These are phyloP conservation scores for Citrus trifoliata DNA, from an alignment of 345 rosid genomes.

Conservation along the genomic window DNA sequence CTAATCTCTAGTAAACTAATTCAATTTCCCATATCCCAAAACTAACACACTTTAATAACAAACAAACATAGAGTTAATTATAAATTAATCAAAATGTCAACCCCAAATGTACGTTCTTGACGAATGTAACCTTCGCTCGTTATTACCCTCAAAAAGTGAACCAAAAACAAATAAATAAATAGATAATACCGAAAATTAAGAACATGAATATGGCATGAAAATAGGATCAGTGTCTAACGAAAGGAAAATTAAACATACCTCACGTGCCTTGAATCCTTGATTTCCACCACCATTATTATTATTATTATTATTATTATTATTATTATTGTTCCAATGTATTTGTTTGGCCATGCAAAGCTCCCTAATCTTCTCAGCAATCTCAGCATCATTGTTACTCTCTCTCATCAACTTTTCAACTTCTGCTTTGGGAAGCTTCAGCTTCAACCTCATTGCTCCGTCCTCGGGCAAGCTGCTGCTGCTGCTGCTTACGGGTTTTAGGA, in stretches of 20 bases:
- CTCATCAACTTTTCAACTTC: conserved; percentile 65
- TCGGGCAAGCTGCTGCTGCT: background rate
- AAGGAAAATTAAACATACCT: conserved; percentile 30
- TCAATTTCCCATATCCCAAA: background rate
- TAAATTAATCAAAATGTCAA: background rate
- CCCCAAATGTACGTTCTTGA: background rate
- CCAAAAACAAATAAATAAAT: too few species aligned
- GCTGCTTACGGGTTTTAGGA: conserved; percentile 26
- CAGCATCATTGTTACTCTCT: conserved; percentile 55
- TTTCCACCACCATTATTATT: background rate
- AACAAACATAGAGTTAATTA: background rate
- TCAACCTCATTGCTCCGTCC: conserved; percentile 46
- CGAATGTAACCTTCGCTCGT: background rate
- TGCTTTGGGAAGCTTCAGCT: conserved; percentile 60
- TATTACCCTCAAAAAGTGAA: too few species aligned
- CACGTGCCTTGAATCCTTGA: conserved; percentile 42
- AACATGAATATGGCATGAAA: too few species aligned
- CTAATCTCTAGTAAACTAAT: background rate
- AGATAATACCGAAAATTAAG: too few species aligned
- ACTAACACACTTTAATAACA: background rate
- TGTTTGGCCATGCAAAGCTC: conserved; percentile 43
- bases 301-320: background rate
- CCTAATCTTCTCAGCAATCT: conserved; percentile 68
- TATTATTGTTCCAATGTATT: conserved; percentile 33
- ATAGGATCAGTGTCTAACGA: too few species aligned